Base-by-base conservation (phyloP, 805 yeast genomes). In the Nakazawaea siamensis region DNA sequence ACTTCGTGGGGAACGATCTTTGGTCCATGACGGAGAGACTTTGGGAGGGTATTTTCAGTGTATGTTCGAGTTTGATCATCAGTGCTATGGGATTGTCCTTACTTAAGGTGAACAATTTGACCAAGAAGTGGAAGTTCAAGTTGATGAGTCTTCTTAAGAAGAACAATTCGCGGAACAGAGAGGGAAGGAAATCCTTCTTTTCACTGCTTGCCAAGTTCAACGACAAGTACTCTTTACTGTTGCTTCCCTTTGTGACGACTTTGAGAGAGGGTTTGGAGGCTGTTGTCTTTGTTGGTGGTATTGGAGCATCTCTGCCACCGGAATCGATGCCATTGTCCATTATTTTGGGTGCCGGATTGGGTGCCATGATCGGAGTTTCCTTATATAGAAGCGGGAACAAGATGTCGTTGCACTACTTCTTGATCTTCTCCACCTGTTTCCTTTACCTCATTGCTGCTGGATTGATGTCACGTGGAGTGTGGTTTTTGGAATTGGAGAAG, bases 181-280 rank as follows among this genome's bases (percentile, higher is more conserved):
- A 16, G 17, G n/a, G n/a, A n/a, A n/a, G n/a, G n/a, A n/a, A n/a
- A n/a, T 18, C 33, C 10, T n/a, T 36, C 13, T 33, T 44, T 24
- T 37, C 15, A 5, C 35, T 31, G 15, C 17, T 44, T 24, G 40
- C 43, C 33, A 45, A 50, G 15, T 69, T 68, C 41, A 51, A 70
- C 29, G 74, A 75, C 41, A 72, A 69, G 48, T 80, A 85, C 51
- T 77, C 90, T 3, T 60, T 82, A 54, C 37, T 27, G 4, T 17
- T 41, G n/a, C 24, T 43, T 14, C 96, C 97, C 1, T 78, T 87
- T 48, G 69, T 87, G 31, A 87, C 97, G 2, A 79, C 94, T 4
- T 60, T 87, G 33, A 71, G 96, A 51, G 96, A 87, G 56, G 95
- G 95, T 1, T 61, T 87, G 35, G 96, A 87, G 55, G 95, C 95